These are phyloP conservation scores for Kitagawia praeruptora DNA, from an alignment of 129 eudicot species.

Conservation along the genomic window DNA sequence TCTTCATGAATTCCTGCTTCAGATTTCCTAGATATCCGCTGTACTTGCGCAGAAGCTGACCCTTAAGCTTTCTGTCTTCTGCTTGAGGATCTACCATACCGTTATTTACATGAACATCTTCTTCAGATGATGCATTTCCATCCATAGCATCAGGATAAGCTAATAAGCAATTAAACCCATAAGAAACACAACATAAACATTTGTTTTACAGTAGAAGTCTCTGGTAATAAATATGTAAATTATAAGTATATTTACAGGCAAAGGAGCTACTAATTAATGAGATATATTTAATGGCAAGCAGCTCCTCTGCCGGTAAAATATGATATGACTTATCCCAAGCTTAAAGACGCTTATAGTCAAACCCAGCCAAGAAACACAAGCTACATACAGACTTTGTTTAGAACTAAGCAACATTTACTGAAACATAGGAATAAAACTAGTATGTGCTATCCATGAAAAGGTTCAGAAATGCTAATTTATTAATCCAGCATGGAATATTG, in stretches of 20 bases:
- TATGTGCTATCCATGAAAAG: not conserved
- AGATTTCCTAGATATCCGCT: conserved; percentile 85
- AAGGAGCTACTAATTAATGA: not conserved
- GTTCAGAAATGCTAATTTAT: not conserved
- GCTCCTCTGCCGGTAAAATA: not conserved
- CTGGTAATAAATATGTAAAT: not conserved
- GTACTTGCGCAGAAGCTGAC: conserved; percentile 87
- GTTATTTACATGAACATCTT: conserved; percentile 62
- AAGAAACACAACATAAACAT: not conserved
- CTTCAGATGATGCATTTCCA: conserved; percentile 67
- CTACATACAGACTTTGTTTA: not conserved
- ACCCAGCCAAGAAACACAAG: not conserved
- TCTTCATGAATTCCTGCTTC: conserved; percentile 96
- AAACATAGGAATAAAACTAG: not conserved
- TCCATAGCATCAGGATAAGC: conserved; percentile 60
- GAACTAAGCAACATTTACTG: not conserved
- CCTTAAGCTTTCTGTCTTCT: conserved; percentile 77
- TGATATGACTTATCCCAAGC: not conserved
- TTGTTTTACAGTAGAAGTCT: not conserved
- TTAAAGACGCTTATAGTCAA: not conserved
- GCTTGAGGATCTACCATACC: conserved; percentile 75
- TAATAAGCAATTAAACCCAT: conserved; percentile 9
- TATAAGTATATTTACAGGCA: not conserved
- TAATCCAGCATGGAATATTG: not conserved
- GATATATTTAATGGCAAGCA: not conserved